These are phyloP conservation scores for Anthoceros angustus DNA, from an alignment of 225 moss, liverwort and hornwort species.

Conservation along the genomic window DNA sequence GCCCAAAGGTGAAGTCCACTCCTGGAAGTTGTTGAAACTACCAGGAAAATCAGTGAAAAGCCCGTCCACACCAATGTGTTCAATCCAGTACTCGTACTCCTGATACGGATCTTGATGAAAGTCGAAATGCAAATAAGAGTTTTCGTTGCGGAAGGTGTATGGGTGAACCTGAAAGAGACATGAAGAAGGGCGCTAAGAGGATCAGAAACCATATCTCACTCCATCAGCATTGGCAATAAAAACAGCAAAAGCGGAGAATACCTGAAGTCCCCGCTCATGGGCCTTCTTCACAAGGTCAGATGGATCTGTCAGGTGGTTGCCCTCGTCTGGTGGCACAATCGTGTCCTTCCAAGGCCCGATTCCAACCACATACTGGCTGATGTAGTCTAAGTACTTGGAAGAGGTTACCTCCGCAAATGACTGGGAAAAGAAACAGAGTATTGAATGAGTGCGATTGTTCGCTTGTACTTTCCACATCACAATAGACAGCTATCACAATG, in stretches of 20 bases:
- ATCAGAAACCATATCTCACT: neutral
- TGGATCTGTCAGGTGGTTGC: constrained; percentile 42
- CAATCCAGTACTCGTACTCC: constrained; percentile 62
- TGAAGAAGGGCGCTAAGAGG: neutral
- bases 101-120: constrained; percentile 69
- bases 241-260: constrained; percentile 3
- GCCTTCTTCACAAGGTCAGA: constrained; percentile 60
- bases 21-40: constrained; percentile 34
- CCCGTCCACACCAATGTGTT: constrained; percentile 45
- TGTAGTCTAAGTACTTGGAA: constrained; percentile 58
- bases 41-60: constrained; percentile 79
- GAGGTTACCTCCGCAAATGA: constrained; percentile 65
- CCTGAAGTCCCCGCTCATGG: constrained; percentile 54
- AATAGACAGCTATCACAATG: neutral
- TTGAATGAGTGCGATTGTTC: neutral
- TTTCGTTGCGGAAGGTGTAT: constrained; percentile 79
- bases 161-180: constrained; percentile 63
- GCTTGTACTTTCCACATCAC: neutral
- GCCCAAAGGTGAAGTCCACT: constrained; percentile 23
- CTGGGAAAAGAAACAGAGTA: constrained; percentile 16
- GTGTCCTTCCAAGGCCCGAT: constrained; percentile 85
- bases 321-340: constrained; percentile 28
- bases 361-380: constrained; percentile 54
- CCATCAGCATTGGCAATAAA: neutral
- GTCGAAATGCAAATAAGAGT: constrained; percentile 44